These are phyloP conservation scores for Lasiosphaeria miniovina DNA, from an alignment of 495 filamentous ascomycete species.

Conservation along the genomic window DNA sequence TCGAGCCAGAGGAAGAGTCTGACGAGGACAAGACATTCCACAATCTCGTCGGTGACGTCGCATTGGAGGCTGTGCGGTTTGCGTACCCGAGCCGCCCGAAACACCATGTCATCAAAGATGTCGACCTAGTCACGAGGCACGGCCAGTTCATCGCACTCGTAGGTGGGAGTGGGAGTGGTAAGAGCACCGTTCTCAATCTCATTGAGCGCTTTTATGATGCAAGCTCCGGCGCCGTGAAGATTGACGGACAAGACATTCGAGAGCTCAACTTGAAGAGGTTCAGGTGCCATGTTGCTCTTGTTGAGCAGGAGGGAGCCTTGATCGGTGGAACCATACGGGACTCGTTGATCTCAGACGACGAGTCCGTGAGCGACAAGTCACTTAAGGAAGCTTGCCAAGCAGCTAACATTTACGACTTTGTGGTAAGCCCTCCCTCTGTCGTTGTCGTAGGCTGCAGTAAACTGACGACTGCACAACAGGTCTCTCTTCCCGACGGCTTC, in stretches of 20 bases:
- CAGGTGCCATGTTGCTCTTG: conserved; percentile 33
- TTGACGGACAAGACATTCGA: conserved; percentile 43
- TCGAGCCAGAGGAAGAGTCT: background rate
- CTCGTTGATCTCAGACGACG: background rate
- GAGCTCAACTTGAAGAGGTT: conserved; percentile 38
- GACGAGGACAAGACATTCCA: background rate
- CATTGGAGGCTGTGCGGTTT: background rate
- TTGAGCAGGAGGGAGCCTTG: conserved; percentile 18
- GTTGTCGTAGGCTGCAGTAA: background rate
- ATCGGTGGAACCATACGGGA: background rate
- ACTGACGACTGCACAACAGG: background rate
- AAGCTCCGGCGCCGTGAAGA: conserved; percentile 47
- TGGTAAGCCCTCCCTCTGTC: background rate
- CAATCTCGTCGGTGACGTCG: background rate
- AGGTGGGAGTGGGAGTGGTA: conserved; percentile 40
- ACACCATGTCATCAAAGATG: conserved; percentile 45
- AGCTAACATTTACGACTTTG: background rate
- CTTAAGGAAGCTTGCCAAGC: background rate
- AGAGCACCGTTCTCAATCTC: conserved; percentile 43
- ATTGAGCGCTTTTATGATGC: conserved; percentile 62
- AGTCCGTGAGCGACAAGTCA: background rate
- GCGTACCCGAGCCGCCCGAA: conserved; percentile 56
- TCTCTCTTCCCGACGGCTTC: background rate
- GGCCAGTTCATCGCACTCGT: conserved; percentile 69
- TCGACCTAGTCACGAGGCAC: conserved; percentile 57